Conservation (phyloP, 2,329 filamentous ascomycete genomes). For the Phialemonium atrogriseum region DNA sequence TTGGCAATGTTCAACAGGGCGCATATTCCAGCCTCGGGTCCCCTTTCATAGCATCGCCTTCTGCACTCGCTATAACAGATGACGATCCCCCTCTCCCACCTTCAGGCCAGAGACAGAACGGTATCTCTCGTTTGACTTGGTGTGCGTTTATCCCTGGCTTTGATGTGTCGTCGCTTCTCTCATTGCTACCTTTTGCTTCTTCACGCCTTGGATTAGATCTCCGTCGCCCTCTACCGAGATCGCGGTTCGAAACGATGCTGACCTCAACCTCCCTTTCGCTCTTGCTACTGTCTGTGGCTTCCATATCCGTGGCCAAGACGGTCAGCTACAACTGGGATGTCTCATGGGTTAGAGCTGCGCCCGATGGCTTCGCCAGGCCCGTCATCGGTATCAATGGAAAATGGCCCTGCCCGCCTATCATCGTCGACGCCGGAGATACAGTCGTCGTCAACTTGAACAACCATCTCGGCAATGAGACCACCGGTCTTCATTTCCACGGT, state of each 20-base stretch:
- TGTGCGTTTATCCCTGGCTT: too few relatives aligned
- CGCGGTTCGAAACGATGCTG: not conserved
- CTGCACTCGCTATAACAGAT: not conserved
- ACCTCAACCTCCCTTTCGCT: constrained; percentile 1
- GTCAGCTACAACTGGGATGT: constrained; percentile 30
- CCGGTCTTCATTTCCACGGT: constrained; percentile 51
- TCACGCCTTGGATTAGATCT: not conserved
- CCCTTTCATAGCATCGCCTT: constrained; percentile 2
- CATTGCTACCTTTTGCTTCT: not conserved
- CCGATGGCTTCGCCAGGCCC: constrained; percentile 26
- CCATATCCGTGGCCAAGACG: constrained; percentile 17
- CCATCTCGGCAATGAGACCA: constrained; percentile 42
- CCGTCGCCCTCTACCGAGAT: constrained; percentile 1
- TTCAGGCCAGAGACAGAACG: too few relatives aligned
- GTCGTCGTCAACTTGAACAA: constrained; percentile 42
- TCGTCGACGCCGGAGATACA: constrained; percentile 41
- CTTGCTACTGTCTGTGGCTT: constrained; percentile 12
- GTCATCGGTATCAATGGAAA: constrained; percentile 49
- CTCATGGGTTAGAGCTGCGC: constrained; percentile 29
- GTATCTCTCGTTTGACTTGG: too few relatives aligned
- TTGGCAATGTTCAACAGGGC: not conserved
- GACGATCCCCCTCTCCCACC: too few relatives aligned
- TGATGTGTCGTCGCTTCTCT: too few relatives aligned
- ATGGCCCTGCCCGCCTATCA: constrained; percentile 52
- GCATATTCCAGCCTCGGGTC: too few relatives aligned